These are phyloP conservation scores for Astragalus glycyphyllos DNA, from an alignment of 306 rosid species.

Conservation along the genomic window DNA sequence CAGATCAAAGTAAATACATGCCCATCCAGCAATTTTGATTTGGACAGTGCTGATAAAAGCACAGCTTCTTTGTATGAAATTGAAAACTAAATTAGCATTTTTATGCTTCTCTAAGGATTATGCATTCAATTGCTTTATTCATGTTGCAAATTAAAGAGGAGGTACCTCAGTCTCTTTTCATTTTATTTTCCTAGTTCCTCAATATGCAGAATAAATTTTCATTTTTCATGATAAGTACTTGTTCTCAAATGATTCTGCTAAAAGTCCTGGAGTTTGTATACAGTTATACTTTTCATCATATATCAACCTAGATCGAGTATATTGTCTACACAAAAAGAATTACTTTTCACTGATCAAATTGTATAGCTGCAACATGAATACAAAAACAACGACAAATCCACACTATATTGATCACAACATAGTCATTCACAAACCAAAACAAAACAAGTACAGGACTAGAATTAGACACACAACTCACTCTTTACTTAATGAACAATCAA, in stretches of 20 bases:
- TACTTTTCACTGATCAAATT: slow-evolving; percentile 34
- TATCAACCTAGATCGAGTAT: not conserved
- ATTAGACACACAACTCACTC: slow-evolving; percentile 48
- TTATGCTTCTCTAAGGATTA: slow-evolving; percentile 31
- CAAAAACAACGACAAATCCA: slow-evolving; percentile 40
- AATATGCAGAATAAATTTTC: slow-evolving; percentile 27
- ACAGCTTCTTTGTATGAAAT: slow-evolving; percentile 45
- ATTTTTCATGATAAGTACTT: slow-evolving; percentile 20
- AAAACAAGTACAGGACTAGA: slow-evolving; percentile 44
- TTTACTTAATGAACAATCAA: slow-evolving; percentile 40
- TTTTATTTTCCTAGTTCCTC: slow-evolving; percentile 20
- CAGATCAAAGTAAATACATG: slow-evolving; percentile 40
- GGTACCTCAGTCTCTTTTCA: slow-evolving; percentile 31
- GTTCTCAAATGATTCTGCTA: slow-evolving; percentile 8
- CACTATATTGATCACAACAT: slow-evolving; percentile 42
- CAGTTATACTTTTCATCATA: not conserved
- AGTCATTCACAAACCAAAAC: slow-evolving; percentile 57
- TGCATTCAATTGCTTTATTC: slow-evolving; percentile 21
- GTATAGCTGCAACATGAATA: slow-evolving; percentile 39
- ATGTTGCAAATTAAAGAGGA: slow-evolving; percentile 24
- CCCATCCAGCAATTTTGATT: slow-evolving; percentile 30
- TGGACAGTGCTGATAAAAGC: slow-evolving; percentile 35
- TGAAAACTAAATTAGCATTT: slow-evolving; percentile 33
- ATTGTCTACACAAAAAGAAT: not conserved
- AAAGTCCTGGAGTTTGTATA: slow-evolving; percentile 23